Evolutionary conservation across 306 rosid genomes (phyloP).

Genomic region (Cyamopsis tetragonoloba): DNA sequence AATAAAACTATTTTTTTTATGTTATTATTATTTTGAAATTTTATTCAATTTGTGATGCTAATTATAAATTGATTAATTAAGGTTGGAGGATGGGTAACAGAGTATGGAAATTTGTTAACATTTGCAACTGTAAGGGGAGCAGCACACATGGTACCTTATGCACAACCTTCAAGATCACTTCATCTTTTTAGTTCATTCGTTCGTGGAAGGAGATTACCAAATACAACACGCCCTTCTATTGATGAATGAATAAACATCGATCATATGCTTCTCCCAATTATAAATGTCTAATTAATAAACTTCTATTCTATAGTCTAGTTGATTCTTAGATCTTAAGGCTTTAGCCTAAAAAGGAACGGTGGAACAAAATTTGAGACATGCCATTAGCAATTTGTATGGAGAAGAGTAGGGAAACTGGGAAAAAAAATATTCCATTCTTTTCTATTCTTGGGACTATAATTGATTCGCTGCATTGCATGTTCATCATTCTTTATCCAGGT

Average conservation of each 20-base stretch:
- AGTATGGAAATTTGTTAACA: slow-evolving; percentile 72
- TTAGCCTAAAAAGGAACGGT: slow-evolving; percentile 8
- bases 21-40: not conserved
- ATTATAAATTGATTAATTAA: no score
- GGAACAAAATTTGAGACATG: not conserved
- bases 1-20: not conserved
- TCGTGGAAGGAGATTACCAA: slow-evolving; percentile 58
- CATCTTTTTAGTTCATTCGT: slow-evolving; percentile 71
- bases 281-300: no score
- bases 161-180: slow-evolving; percentile 81
- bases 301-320: not conserved
- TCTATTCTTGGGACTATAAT: not conserved
- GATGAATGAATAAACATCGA: slow-evolving; percentile 26
- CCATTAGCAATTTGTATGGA: slow-evolving; percentile 10
- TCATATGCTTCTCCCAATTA: not conserved
- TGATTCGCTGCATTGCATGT: not conserved
- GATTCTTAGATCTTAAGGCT: slow-evolving; percentile 20
- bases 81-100: slow-evolving; percentile 87
- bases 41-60: not conserved
- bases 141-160: slow-evolving; percentile 89
- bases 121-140: slow-evolving; percentile 88
- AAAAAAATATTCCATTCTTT: not conserved
- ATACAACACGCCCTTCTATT: slow-evolving; percentile 49
- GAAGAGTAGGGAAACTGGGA: not conserved
- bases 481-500: not conserved